A percentile compares a stretch with the other conserved stretches of the same genome.
Conservation (phyloP, 768 basidiomycete species). For the Cystofilobasidium bisporidii region DNA sequence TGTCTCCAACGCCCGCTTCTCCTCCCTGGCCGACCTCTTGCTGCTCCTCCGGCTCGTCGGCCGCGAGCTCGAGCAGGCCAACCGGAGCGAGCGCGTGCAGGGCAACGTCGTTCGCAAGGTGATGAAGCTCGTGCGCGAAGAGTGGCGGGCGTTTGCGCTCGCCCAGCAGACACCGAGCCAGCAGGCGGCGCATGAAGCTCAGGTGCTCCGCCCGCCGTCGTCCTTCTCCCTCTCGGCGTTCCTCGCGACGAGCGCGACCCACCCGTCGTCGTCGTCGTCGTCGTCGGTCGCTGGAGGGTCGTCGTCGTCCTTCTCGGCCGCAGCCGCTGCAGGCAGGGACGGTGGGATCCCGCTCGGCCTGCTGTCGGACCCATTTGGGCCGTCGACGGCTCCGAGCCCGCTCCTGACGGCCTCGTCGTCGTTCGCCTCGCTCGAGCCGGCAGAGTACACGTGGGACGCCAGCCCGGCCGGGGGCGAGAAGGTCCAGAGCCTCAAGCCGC, state of each 20-base stretch:
- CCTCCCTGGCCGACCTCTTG: slow-evolving; percentile 74
- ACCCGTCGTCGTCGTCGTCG: slow-evolving; percentile 13
- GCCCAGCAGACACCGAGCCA: neutral
- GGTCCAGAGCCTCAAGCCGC: slow-evolving; percentile 57
- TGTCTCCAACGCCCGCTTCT: slow-evolving; percentile 74
- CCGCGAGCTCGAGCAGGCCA: slow-evolving; percentile 40
- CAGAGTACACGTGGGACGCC: slow-evolving; percentile 21
- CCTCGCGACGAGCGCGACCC: slow-evolving; percentile 35
- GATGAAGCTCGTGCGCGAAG: slow-evolving; percentile 86
- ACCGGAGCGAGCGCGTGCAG: slow-evolving; percentile 1
- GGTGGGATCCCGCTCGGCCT: slow-evolving; percentile 5
- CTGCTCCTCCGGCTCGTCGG: slow-evolving; percentile 70
- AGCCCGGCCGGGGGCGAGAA: slow-evolving; percentile 22
- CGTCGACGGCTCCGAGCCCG: neutral
- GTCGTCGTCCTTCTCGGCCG: too few relatives aligned
- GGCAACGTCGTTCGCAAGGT: slow-evolving; percentile 91
- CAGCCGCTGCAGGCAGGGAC: neutral
- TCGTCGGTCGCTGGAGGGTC: too few relatives aligned
- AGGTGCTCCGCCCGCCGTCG: slow-evolving; percentile 9
- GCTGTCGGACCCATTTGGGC: slow-evolving; percentile 7
- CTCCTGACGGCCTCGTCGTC: neutral
- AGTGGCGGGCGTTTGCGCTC: slow-evolving; percentile 58
- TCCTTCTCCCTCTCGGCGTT: slow-evolving; percentile 26
- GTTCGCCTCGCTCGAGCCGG: slow-evolving; percentile 20
- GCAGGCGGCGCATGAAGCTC: neutral